Evolutionary conservation across 768 basidiomycete genomes (phyloP).

Genomic region (Mrakia gelida): DNA sequence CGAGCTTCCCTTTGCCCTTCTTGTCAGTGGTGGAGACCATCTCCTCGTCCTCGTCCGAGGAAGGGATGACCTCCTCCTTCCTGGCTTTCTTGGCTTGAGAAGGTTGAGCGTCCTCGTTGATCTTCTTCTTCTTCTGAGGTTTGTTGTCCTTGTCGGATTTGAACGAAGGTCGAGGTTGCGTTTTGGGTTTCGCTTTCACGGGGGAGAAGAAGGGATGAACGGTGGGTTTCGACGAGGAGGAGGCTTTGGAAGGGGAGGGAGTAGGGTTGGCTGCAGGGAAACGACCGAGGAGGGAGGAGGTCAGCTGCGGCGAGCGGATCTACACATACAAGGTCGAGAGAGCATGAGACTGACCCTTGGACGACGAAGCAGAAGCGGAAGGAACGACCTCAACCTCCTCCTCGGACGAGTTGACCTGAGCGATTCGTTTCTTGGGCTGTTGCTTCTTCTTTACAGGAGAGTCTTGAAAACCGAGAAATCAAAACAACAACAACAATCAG

Average conservation of each 20-base stretch:
- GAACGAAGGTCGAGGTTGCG: neutral
- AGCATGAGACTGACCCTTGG: neutral
- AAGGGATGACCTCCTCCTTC: neutral
- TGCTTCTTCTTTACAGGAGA: neutral
- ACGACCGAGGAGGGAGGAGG: neutral
- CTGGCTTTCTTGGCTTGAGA: neutral
- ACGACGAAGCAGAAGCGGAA: neutral
- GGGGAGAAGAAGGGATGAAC: neutral
- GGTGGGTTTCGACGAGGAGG: neutral
- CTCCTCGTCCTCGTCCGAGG: too few species aligned
- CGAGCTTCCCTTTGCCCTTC: constrained; percentile 2
- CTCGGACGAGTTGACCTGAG: neutral
- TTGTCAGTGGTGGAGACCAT: neutral
- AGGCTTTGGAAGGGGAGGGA: neutral
- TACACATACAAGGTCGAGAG: too few species aligned
- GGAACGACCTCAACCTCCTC: neutral
- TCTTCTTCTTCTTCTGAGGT: neutral
- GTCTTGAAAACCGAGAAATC: too few species aligned
- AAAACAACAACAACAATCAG: neutral
- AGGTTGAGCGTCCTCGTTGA: neutral
- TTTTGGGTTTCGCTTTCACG: too few species aligned
- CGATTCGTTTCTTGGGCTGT: neutral
- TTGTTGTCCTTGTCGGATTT: neutral
- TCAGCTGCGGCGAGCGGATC: neutral
- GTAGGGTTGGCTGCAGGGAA: neutral